Evolutionary conservation across 1,284 basidiomycete genomes (phyloP).

Genomic region (Trametes polyzona): DNA sequence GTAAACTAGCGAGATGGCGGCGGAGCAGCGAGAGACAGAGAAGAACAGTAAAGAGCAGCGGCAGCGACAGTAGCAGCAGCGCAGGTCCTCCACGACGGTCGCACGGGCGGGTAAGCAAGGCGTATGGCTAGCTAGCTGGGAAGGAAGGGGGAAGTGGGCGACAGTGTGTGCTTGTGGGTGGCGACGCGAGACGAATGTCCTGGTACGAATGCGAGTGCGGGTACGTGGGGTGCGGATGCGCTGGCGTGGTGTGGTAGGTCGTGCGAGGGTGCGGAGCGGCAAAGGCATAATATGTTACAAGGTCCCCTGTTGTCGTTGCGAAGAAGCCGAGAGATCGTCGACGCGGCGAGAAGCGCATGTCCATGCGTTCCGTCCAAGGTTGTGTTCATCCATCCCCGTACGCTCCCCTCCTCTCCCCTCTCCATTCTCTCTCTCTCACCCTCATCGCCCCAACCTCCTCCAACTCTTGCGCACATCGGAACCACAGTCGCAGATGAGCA

Average conservation of each 20-base stretch:
- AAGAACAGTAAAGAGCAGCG: too few relatives aligned
- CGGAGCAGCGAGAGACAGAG: slow-evolving; percentile 1
- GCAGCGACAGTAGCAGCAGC: slow-evolving; percentile 9
- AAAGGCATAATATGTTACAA: slow-evolving; percentile 28
- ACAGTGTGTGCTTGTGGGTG: too few relatives aligned
- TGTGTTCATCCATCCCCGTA: slow-evolving; percentile 17
- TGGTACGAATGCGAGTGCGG: not conserved
- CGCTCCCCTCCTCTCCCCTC: slow-evolving; percentile 13
- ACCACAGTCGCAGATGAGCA: not conserved
- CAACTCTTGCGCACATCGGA: not conserved
- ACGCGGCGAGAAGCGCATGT: slow-evolving; percentile 17
- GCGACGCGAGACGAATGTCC: not conserved
- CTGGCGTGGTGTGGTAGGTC: slow-evolving; percentile 9
- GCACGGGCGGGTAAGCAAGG: slow-evolving; percentile 1
- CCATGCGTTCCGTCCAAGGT: slow-evolving; percentile 22
- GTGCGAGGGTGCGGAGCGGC: slow-evolving; percentile 22
- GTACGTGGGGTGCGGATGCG: slow-evolving; percentile 4
- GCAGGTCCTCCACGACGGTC: slow-evolving; percentile 17
- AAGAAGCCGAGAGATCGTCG: slow-evolving; percentile 19
- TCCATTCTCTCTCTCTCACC: not conserved
- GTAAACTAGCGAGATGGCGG: slow-evolving; percentile 12
- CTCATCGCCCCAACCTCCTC: not conserved
- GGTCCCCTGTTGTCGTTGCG: slow-evolving; percentile 25
- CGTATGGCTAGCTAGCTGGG: not conserved
- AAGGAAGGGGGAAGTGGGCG: too few relatives aligned